Evolutionary conservation across 169 alveolate species (phyloP).

Genomic region (Babesia divergens): DNA sequence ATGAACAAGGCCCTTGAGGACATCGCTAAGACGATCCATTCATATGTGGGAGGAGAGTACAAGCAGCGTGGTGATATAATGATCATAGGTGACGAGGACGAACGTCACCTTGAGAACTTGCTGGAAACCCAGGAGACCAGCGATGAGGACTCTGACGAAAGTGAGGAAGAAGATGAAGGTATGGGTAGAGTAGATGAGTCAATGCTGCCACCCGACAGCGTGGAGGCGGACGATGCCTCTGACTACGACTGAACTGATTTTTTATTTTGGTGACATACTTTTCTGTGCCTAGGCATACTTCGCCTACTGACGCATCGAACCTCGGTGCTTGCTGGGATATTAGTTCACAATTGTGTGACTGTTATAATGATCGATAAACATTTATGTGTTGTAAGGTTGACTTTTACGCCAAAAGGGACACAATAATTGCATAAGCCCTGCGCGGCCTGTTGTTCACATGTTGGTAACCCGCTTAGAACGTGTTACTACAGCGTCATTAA

Average conservation of each 20-base stretch:
- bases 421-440: no score
- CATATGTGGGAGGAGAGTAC: slow-evolving; percentile 87
- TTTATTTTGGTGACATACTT: no score
- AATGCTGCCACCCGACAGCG: slow-evolving; percentile 77
- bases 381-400: no score
- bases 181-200: slow-evolving; percentile 83
- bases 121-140: slow-evolving; percentile 75
- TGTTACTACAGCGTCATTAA: no score
- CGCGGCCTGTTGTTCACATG: no score
- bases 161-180: slow-evolving; percentile 86
- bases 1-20: slow-evolving; percentile 73
- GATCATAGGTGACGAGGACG: slow-evolving; percentile 88
- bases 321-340: no score
- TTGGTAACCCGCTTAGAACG: no score
- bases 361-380: no score
- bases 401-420: no score
- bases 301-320: no score
- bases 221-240: slow-evolving; percentile 68
- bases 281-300: no score
- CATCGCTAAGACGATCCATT: slow-evolving; percentile 78
- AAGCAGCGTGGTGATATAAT: slow-evolving; percentile 83
- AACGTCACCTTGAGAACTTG: slow-evolving; percentile 78
- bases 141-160: slow-evolving; percentile 78
- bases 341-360: no score
- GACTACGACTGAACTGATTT: slow-evolving; percentile 5